Evolutionary conservation across 2,329 filamentous ascomycete genomes (phyloP), one percentile per base, ranked within the genome.

Genomic region (Phyllosticta citriasiana): DNA sequence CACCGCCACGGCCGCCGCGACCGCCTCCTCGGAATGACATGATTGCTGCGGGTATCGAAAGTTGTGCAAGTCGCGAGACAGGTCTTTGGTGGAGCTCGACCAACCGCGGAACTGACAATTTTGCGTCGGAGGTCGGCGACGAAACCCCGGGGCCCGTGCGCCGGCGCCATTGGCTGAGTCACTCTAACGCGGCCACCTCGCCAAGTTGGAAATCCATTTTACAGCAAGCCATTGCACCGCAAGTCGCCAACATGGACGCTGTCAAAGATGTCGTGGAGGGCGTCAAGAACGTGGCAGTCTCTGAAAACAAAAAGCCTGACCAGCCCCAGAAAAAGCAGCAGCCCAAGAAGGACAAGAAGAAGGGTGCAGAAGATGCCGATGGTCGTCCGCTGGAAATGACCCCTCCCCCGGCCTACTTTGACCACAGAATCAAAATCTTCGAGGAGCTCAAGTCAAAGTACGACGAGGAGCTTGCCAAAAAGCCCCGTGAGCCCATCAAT

Each of bases 361-460:
- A 75, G 63, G 68, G 65, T 35, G 69, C 63, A 52, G 67, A 65
- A 24, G 69, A 66, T 30, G 66, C 64, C 47, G 74, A 75, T 65
- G 72, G 72, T 55, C 74, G 77, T 25, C 75, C 78, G n/a, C 69
- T 78, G 33, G 78, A 80, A 69, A 67, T 81, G 57, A 73, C 69
- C 56, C 77, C 79, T 53, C 80, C 84, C 22, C 88, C 92, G 61
- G 85, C 87, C 63, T 96, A 89, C 75, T 85, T 97, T 65, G 80
- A 92, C 70, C 85, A 91, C 74, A 87, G 94, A 65, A 86, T 97
- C 70, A 84, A 88, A 59, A 80, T 97, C 57, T 97, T 97, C 77
- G 89, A 97, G 73, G 86, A 88, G 73, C 81, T 97, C 66, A 95
- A 95, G 82, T 86, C 89, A 66, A 84, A 88, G 73, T 85, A 91